Evolutionary conservation across 306 rosid genomes (phyloP), one percentile per base, ranked within the genome.

Genomic region (Alnus glutinosa): DNA sequence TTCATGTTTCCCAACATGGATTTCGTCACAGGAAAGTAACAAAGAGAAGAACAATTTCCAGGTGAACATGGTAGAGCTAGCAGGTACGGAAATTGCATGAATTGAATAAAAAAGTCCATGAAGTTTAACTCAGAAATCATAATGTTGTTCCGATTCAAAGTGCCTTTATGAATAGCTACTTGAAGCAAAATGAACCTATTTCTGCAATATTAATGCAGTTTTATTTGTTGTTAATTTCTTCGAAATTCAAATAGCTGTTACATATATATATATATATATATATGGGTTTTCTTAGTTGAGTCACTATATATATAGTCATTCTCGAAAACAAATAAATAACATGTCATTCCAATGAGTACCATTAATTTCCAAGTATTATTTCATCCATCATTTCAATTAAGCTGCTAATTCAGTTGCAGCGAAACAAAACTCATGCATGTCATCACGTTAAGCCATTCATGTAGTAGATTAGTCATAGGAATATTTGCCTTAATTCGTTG

Each of bases 1-100:
- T 61, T 30, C 67, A 61, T 61, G 67, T 28, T 61, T 61, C 67
- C 67, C 67, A 23, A 23, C 67, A 61, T 61, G 67, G 28, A 61
- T 30, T 61, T 36, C 70, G 7, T 32, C n/a, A 14, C 18, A 63
- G 13, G n/a, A 63, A 34, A n/a, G 28, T 23, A 23, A 23, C 28
- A 23, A 23, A 23, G 28, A 23, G 28, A 63, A 34, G 46, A 63
- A 63, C 5, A n/a, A 67, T 18, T 67, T 67, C 72, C 48, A 34
- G 23, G 15, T 28, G 36, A 9, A 42, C 51, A 3, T 2, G 72
- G 44, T 39, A 39, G 44, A 39, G 5, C 2, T 39, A 0, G 5
- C 44, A 0, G 44, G 5, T 3, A 9, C 13, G 72, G 47, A 67
- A 67, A 67, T 67, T 39, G 23, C 72, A 67, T 18, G 51, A 67